A percentile compares a stretch with the other conserved stretches of the same genome.
Evolutionary conservation across 2,329 filamentous ascomycete genomes (phyloP).

Genomic region (Furcasterigmium furcatum): DNA sequence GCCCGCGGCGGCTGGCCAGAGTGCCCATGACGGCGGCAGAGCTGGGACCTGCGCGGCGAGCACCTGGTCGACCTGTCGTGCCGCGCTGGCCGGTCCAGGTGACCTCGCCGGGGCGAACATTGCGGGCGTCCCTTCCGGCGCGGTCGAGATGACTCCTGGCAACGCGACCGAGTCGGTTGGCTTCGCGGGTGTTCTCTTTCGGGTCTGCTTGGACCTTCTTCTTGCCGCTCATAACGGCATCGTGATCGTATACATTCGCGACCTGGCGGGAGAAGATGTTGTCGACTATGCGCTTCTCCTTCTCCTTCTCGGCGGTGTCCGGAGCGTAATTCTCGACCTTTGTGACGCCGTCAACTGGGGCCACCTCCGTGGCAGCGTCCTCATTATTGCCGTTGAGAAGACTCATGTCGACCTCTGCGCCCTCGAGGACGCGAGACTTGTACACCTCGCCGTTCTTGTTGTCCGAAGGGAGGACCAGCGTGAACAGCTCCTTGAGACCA

Average conservation of each 20-base stretch:
- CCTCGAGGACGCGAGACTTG: constrained; percentile 62
- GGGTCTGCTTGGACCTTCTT: constrained; percentile 71
- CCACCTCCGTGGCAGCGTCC: neutral
- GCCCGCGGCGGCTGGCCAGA: constrained; percentile 54
- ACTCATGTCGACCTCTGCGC: constrained; percentile 64
- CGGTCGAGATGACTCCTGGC: constrained; percentile 74
- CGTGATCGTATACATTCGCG: constrained; percentile 90
- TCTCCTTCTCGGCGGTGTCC: constrained; percentile 33
- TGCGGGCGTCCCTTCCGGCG: constrained; percentile 68
- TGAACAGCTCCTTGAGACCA: constrained; percentile 91
- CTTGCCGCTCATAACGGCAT: constrained; percentile 80
- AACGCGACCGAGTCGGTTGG: constrained; percentile 71
- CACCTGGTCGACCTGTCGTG: constrained; percentile 67
- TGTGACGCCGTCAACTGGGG: neutral
- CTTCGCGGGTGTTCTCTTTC: constrained; percentile 76
- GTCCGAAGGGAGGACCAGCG: constrained; percentile 62
- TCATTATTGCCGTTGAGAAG: constrained; percentile 5
- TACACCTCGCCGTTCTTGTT: constrained; percentile 23
- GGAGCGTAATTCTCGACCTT: constrained; percentile 43
- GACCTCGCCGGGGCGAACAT: constrained; percentile 76
- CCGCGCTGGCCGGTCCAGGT: constrained; percentile 93
- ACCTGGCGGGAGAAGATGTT: constrained; percentile 86
- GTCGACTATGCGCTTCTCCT: constrained; percentile 79
- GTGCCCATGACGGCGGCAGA: constrained; percentile 54
- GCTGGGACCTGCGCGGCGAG: constrained; percentile 46